Evolutionary conservation across 2,329 filamentous ascomycete species (phyloP).

Genomic region (Pseudogymnoascus sp.): DNA sequence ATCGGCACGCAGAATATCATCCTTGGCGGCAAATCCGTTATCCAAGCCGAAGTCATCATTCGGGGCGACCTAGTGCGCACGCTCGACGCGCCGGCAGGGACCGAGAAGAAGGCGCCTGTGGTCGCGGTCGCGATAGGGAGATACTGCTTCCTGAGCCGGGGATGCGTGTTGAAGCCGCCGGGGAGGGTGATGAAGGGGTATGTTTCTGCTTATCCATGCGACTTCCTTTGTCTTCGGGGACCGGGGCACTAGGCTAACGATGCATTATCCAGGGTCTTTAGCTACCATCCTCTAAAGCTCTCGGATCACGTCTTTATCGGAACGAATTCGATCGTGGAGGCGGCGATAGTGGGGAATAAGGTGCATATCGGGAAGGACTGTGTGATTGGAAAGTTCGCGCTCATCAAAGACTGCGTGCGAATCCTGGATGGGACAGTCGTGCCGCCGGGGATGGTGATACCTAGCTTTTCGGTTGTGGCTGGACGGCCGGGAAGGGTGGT

Average conservation of each 20-base stretch:
- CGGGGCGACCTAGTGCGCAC: slow-evolving; percentile 75
- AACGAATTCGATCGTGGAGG: slow-evolving; percentile 66
- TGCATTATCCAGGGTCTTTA: slow-evolving; percentile 44
- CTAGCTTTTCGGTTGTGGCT: slow-evolving; percentile 86
- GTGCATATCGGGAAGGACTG: slow-evolving; percentile 75
- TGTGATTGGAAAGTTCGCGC: slow-evolving; percentile 76
- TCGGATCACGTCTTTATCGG: slow-evolving; percentile 93
- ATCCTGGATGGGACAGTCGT: slow-evolving; percentile 80
- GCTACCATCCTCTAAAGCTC: slow-evolving; percentile 83
- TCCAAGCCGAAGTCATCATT: slow-evolving; percentile 90
- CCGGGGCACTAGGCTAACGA: background rate
- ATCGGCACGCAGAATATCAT: slow-evolving; percentile 97
- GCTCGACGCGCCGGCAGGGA: slow-evolving; percentile 28
- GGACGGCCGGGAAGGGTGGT: slow-evolving; percentile 72
- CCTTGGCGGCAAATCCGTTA: slow-evolving; percentile 89
- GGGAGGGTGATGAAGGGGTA: slow-evolving; percentile 71
- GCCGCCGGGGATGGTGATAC: slow-evolving; percentile 82
- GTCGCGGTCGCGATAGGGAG: slow-evolving; percentile 78
- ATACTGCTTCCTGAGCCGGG: slow-evolving; percentile 80
- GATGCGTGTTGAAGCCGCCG: slow-evolving; percentile 73
- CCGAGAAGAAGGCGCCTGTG: slow-evolving; percentile 19
- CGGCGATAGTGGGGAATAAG: slow-evolving; percentile 74
- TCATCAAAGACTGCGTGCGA: slow-evolving; percentile 88
- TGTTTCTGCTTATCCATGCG: slow-evolving; percentile 23
- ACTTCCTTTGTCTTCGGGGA: slow-evolving; percentile 13